These are phyloP conservation scores for Fusarium longipes DNA, from an alignment of 2,329 filamentous ascomycete species.

Conservation along the genomic window DNA sequence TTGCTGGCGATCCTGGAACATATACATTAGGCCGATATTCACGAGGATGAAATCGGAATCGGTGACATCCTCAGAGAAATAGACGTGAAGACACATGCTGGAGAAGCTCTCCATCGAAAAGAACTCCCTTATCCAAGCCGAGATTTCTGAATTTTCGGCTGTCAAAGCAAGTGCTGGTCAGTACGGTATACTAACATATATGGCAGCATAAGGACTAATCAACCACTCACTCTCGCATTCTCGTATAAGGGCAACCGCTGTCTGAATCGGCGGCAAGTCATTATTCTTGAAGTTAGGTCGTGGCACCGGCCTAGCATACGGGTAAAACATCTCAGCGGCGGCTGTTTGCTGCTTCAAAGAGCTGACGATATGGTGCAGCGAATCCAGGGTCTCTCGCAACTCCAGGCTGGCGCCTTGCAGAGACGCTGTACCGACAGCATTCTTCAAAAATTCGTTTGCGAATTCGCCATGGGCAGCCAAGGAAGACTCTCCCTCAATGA, in stretches of 20 bases:
- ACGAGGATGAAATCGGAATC: conserved; percentile 51
- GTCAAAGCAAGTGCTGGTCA: background rate
- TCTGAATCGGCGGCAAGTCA: conserved; percentile 43
- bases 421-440: conserved; percentile 50
- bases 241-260: conserved; percentile 37
- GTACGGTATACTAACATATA: background rate
- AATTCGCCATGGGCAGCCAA: conserved; percentile 60
- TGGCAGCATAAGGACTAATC: no score
- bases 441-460: conserved; percentile 58
- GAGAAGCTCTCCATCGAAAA: conserved; percentile 47
- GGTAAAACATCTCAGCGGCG: conserved; percentile 42
- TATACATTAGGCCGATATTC: conserved; percentile 48
- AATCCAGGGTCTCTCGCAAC: conserved; percentile 51
- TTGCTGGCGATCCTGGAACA: conserved; percentile 45
- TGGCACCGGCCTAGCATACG: conserved; percentile 34
- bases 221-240: conserved; percentile 36
- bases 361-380: conserved; percentile 48
- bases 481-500: conserved; percentile 59
- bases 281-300: conserved; percentile 35
- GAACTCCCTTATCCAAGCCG: conserved; percentile 48
- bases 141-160: conserved; percentile 40
- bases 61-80: conserved; percentile 49
- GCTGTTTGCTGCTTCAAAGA: conserved; percentile 43
- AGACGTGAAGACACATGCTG: conserved; percentile 50
- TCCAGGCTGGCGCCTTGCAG: conserved; percentile 47